Evolutionary conservation across 768 basidiomycete genomes (phyloP).

Genomic region (Rubroboletus satanas): DNA sequence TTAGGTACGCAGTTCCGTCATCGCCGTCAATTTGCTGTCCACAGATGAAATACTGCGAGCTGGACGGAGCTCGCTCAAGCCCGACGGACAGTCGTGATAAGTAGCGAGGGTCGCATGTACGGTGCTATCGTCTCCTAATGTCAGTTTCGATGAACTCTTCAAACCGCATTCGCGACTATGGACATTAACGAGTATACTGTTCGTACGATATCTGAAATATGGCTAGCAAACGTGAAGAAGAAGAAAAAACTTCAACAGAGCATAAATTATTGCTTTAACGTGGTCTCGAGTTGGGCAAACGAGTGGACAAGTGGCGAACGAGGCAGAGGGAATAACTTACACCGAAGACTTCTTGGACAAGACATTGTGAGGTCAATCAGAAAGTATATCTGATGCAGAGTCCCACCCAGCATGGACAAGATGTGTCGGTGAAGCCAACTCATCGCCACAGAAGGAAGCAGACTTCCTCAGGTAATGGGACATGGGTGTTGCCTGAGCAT

Average conservation of each 20-base stretch:
- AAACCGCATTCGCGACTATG: constrained; percentile 23
- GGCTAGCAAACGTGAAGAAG: constrained; percentile 9
- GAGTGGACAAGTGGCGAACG: constrained; percentile 15
- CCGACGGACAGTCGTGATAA: constrained; percentile 61
- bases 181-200: constrained; percentile 31
- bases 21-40: constrained; percentile 90
- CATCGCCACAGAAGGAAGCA: constrained; percentile 37
- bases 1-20: constrained; percentile 64
- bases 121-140: constrained; percentile 21
- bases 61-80: constrained; percentile 82
- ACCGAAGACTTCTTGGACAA: constrained; percentile 5
- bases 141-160: constrained; percentile 12
- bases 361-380: constrained; percentile 26
- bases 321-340: constrained; percentile 23
- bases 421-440: constrained; percentile 43
- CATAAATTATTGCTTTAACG: constrained; percentile 29
- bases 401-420: constrained; percentile 59
- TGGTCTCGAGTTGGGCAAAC: constrained; percentile 14
- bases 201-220: constrained; percentile 23
- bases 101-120: constrained; percentile 15
- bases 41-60: constrained; percentile 95
- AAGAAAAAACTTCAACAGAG: constrained; percentile 8
- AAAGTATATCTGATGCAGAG: constrained; percentile 42
- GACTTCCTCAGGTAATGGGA: constrained; percentile 38
- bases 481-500: constrained; percentile 33